Percentiles rank a stretch among this genome's conserved stretches.
phyloP scores from a whole-genome alignment of 2,329 filamentous ascomycete genomes.

The Neopestalotiopsis rosae region DNA sequence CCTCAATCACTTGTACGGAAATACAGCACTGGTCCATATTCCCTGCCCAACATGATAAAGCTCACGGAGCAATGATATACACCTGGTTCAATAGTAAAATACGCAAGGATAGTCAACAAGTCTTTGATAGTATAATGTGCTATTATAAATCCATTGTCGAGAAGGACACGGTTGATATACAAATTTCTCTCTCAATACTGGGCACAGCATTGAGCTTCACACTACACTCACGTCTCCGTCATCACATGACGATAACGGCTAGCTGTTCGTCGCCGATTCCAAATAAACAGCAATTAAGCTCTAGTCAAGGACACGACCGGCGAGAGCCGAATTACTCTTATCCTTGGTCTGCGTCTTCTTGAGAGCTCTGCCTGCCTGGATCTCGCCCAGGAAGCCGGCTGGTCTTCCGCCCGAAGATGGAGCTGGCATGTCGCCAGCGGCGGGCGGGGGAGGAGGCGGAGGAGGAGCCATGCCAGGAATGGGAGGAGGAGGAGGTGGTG shows the following conservation, averaged over 20 bases:
- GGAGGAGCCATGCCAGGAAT: constrained; percentile 37
- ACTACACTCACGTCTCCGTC: not conserved
- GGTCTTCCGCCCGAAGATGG: constrained; percentile 56
- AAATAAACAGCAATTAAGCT: not conserved
- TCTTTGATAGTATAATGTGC: not conserved
- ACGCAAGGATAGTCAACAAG: not conserved
- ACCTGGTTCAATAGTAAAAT: not conserved
- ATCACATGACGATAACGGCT: too few species aligned
- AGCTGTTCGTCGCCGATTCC: not conserved
- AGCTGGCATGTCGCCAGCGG: constrained; percentile 48
- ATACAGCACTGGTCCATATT: not conserved
- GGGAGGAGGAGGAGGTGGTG: constrained; percentile 53
- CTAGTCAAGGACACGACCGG: constrained; percentile 75
- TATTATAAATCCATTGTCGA: not conserved
- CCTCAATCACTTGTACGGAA: not conserved
- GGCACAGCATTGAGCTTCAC: not conserved
- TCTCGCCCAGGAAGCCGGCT: constrained; percentile 77
- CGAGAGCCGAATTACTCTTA: constrained; percentile 72
- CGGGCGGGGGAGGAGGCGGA: constrained; percentile 49
- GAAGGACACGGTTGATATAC: not conserved
- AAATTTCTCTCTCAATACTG: not conserved
- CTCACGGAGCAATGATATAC: not conserved
- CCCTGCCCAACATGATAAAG: not conserved
- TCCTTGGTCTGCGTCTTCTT: constrained; percentile 93
- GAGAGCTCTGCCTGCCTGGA: constrained; percentile 78